A percentile compares a stretch with the other conserved stretches of the same genome.
Conservation (phyloP, 2,329 filamentous ascomycete genomes). For the Colletotrichum chrysophilum region DNA sequence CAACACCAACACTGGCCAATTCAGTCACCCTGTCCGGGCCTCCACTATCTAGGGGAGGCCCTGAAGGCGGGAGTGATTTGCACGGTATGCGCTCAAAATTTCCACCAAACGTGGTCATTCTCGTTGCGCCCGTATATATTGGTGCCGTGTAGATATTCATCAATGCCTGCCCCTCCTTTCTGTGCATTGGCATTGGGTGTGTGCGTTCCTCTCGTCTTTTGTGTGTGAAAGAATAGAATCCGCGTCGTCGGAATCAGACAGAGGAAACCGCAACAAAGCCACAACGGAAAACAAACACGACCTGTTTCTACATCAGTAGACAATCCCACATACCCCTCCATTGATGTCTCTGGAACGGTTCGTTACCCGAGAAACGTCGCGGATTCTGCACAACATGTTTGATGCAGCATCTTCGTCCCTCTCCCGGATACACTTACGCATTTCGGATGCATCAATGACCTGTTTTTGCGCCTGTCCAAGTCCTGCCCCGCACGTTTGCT, state of each 20-base stretch:
- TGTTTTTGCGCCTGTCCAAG: background rate
- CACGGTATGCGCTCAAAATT: background rate
- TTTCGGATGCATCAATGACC: background rate
- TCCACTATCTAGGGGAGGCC: background rate
- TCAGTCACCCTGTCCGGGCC: background rate
- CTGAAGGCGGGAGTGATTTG: background rate
- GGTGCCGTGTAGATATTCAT: background rate
- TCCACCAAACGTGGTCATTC: background rate
- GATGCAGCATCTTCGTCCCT: background rate
- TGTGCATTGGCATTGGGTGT: background rate
- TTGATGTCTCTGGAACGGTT: background rate
- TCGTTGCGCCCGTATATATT: background rate
- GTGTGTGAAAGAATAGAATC: background rate
- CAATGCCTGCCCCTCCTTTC: background rate
- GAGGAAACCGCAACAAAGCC: background rate
- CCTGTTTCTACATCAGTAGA: background rate
- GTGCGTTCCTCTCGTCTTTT: background rate
- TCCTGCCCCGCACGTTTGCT: slow-evolving; percentile 19
- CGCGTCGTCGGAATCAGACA: background rate
- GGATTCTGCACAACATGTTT: slow-evolving; percentile 13
- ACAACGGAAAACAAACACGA: background rate
- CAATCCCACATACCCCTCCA: background rate
- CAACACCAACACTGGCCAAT: background rate
- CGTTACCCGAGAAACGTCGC: background rate
- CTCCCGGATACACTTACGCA: background rate